Conservation (phyloP, 108 stramenopile genomes). For the Cylindrotheca fusiformis region DNA sequence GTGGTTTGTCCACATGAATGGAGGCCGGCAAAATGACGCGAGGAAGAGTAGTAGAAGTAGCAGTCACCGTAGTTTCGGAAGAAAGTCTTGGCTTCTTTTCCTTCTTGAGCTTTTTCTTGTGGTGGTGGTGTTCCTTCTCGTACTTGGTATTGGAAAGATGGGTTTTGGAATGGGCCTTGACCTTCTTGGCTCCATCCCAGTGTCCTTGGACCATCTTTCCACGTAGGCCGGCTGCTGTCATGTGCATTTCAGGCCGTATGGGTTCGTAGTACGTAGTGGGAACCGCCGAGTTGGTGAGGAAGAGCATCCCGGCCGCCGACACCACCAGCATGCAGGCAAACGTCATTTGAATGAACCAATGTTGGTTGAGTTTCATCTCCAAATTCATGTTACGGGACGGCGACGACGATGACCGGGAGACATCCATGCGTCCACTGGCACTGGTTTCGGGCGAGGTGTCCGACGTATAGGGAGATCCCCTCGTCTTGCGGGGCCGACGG, state of each 20-base stretch:
- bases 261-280: neutral
- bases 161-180: neutral
- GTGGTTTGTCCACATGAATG: neutral
- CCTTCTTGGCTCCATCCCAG: constrained; percentile 1
- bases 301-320: constrained; percentile 17
- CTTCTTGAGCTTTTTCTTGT: neutral
- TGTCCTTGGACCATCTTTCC: constrained; percentile 27
- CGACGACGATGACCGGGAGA: neutral
- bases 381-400: neutral
- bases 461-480: constrained; percentile 4
- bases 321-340: constrained; percentile 5
- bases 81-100: neutral
- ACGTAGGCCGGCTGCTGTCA: constrained; percentile 21
- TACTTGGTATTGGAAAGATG: neutral
- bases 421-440: neutral
- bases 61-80: neutral
- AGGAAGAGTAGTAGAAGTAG: neutral
- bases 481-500: neutral
- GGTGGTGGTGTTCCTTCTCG: neutral
- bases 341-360: neutral
- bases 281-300: constrained; percentile 11
- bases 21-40: constrained; percentile 15
- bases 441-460: constrained; percentile 28
- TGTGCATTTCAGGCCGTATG: constrained; percentile 8
- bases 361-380: neutral